These are phyloP conservation scores for Penicillium longicatenatum DNA, from an alignment of 495 filamentous ascomycete species.

Conservation along the genomic window DNA sequence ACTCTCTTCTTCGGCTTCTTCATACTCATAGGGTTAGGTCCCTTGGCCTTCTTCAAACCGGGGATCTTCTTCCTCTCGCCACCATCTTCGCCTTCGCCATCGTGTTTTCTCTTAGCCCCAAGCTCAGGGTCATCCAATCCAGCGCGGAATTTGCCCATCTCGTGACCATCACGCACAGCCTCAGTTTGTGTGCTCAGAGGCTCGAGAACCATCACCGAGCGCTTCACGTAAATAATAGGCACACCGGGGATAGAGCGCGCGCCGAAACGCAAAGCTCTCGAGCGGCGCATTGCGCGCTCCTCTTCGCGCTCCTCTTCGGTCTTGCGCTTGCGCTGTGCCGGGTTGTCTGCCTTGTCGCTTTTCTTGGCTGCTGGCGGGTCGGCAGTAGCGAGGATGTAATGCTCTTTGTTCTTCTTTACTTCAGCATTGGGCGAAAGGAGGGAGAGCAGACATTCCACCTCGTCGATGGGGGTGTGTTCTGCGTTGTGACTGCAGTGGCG, in stretches of 20 bases:
- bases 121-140: slow-evolving; percentile 59
- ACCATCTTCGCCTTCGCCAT: slow-evolving; percentile 33
- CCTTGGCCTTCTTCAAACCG: slow-evolving; percentile 72
- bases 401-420: slow-evolving; percentile 73
- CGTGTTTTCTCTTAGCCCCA: slow-evolving; percentile 46
- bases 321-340: slow-evolving; percentile 29
- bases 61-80: slow-evolving; percentile 58
- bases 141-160: slow-evolving; percentile 73
- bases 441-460: slow-evolving; percentile 74
- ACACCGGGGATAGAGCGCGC: slow-evolving; percentile 64
- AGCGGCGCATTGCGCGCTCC: slow-evolving; percentile 35
- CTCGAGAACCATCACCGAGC: slow-evolving; percentile 89
- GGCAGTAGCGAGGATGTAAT: slow-evolving; percentile 83
- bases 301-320: slow-evolving; percentile 32
- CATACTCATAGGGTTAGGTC: slow-evolving; percentile 85
- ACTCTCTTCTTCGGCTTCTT: slow-evolving; percentile 73
- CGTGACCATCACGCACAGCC: slow-evolving; percentile 63
- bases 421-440: slow-evolving; percentile 73
- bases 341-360: slow-evolving; percentile 20
- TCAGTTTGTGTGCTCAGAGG: slow-evolving; percentile 72
- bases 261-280: slow-evolving; percentile 34
- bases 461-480: slow-evolving; percentile 72
- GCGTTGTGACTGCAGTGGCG: slow-evolving; percentile 88
- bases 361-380: slow-evolving; percentile 36
- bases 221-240: slow-evolving; percentile 78